phyloP scores from a whole-genome alignment of 768 basidiomycete genomes.

The Infundibulicybe gibba region DNA sequence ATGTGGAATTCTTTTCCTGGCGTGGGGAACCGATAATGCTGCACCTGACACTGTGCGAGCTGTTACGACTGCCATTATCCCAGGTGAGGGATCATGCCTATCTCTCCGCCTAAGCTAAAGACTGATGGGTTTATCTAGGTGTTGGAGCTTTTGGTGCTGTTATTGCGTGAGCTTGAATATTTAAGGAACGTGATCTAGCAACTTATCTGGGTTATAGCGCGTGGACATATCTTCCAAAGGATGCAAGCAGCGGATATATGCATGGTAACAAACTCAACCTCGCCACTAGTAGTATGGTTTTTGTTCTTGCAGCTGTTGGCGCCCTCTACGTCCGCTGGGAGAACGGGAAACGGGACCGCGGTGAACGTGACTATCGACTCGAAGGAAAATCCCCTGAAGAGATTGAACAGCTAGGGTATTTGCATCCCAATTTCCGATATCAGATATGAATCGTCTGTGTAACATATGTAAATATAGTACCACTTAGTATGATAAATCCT shows the following conservation, averaged over 20 bases:
- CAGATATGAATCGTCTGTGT: slow-evolving; percentile 15
- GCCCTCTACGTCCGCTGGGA: slow-evolving; percentile 36
- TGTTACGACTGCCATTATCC: slow-evolving; percentile 39
- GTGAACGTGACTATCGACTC: slow-evolving; percentile 36
- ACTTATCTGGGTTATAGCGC: slow-evolving; percentile 21
- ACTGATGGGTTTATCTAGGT: slow-evolving; percentile 14
- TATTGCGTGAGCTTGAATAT: slow-evolving; percentile 31
- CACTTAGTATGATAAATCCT: too few relatives aligned
- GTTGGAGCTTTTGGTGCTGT: slow-evolving; percentile 42
- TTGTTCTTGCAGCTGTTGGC: slow-evolving; percentile 23
- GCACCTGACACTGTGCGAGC: slow-evolving; percentile 47
- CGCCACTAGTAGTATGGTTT: slow-evolving; percentile 28
- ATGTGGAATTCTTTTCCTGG: slow-evolving; percentile 31
- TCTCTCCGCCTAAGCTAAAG: not conserved
- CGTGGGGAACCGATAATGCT: slow-evolving; percentile 49
- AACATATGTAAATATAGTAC: too few relatives aligned
- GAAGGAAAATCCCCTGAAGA: slow-evolving; percentile 33
- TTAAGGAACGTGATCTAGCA: not conserved
- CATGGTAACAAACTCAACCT: slow-evolving; percentile 41
- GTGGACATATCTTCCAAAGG: slow-evolving; percentile 43
- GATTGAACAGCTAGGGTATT: slow-evolving; percentile 37
- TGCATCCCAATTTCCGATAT: slow-evolving; percentile 42
- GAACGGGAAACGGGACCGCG: slow-evolving; percentile 38
- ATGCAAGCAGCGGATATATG: slow-evolving; percentile 41
- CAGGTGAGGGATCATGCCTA: slow-evolving; percentile 19